Base-by-base conservation (phyloP, 257 asterid genomes). In the Cordia subcordata region DNA sequence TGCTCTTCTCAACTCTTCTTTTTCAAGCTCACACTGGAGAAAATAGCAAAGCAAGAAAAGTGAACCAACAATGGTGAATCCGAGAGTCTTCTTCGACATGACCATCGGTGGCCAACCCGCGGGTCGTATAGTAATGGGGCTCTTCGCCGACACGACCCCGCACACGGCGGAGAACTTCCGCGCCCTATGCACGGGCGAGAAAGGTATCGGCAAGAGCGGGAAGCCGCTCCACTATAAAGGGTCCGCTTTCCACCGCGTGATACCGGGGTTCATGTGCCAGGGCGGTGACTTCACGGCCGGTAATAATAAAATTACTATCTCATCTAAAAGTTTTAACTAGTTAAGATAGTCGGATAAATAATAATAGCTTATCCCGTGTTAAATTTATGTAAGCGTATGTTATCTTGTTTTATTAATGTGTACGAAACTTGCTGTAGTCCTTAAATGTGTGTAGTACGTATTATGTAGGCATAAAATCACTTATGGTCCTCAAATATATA, bases 281-380 rank as follows among this genome's bases (percentile, higher is more conserved):
- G 95, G 95, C 1, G 95, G 95, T 5, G 95, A 86, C 33, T 77
- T 87, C 81, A 81, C 94, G 8, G 76, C 77, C 5, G 90, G 94
- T 11, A 78, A 82, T 58, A 94, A 1, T 27, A 27, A n/a, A 27
- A 27, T 27, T 3, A 27, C 6, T 3, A 27, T 27, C 6, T 27
- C 6, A 27, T 27, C 6, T 27, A 27, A 27, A 27, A 27, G 6
- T 27, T 27, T 27, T 1, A 27, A 27, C n/a, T n/a, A n/a, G n/a
- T n/a, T n/a, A n/a, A n/a, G n/a, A n/a, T n/a, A n/a, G n/a, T n/a
- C 35, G 35, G 35, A 1, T 27, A 27, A n/a, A n/a, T n/a, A n/a
- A n/a, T n/a, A n/a, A n/a, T n/a, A n/a, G n/a, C n/a, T n/a, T n/a
- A n/a, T n/a, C n/a, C n/a, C n/a, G n/a, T n/a, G n/a, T n/a, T n/a